These are phyloP conservation scores for Helicosporidium sp. DNA, from an alignment of 139 green algal species.

Conservation along the genomic window DNA sequence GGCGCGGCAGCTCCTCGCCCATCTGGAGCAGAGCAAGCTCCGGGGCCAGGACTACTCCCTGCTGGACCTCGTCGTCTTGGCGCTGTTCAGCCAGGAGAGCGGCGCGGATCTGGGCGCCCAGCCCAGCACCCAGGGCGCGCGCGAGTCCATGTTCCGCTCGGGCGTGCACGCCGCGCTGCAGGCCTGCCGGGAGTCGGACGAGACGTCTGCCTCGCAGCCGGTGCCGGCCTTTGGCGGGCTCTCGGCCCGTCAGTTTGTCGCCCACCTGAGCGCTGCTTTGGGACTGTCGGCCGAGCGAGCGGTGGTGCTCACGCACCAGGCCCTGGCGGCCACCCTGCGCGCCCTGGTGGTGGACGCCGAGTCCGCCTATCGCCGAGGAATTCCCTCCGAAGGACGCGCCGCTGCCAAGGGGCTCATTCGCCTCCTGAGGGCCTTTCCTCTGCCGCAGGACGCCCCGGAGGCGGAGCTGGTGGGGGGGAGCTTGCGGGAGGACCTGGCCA, in stretches of 20 bases:
- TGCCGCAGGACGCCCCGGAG: slow-evolving; percentile 11
- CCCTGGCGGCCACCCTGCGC: slow-evolving; percentile 12
- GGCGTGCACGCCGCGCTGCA: slow-evolving; percentile 14
- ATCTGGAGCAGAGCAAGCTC: slow-evolving; percentile 25
- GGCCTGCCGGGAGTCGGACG: background rate
- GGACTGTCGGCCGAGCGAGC: slow-evolving; percentile 8
- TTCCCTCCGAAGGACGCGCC: slow-evolving; percentile 6
- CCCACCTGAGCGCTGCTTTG: slow-evolving; percentile 16
- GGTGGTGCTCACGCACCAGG: slow-evolving; percentile 12
- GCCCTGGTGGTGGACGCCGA: slow-evolving; percentile 14
- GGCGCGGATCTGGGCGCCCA: slow-evolving; percentile 7
- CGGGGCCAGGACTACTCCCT: slow-evolving; percentile 23
- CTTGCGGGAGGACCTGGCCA: slow-evolving; percentile 6
- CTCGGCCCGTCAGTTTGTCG: slow-evolving; percentile 8
- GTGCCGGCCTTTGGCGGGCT: background rate
- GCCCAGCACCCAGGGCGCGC: slow-evolving; percentile 12
- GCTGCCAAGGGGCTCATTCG: slow-evolving; percentile 6
- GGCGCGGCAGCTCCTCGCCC: slow-evolving; percentile 7
- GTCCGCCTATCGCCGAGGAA: slow-evolving; percentile 8
- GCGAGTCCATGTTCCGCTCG: slow-evolving; percentile 23
- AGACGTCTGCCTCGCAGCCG: background rate
- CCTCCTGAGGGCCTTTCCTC: slow-evolving; percentile 14
- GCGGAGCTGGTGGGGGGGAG: slow-evolving; percentile 17
- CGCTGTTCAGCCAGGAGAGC: slow-evolving; percentile 9
- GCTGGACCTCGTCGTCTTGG: slow-evolving; percentile 13